phyloP scores from a whole-genome alignment of 352 stramenopile genomes.

The Hyaloperonospora arabidopsidis region DNA sequence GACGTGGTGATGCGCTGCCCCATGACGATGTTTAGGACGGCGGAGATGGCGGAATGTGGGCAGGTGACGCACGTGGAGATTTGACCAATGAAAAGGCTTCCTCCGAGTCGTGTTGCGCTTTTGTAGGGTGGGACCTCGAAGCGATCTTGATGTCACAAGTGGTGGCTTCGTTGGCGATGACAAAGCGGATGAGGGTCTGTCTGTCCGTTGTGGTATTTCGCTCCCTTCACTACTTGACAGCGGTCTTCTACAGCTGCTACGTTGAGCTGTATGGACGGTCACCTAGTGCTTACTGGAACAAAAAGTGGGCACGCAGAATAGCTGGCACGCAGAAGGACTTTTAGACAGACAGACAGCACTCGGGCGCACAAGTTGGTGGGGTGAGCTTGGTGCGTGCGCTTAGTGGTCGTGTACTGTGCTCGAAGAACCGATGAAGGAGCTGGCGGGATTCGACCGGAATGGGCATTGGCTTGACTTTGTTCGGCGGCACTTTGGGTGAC shows the following conservation, averaged over 20 bases:
- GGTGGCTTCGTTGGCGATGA: slow-evolving; percentile 54
- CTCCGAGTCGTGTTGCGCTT: background rate
- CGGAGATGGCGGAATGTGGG: background rate
- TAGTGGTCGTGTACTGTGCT: slow-evolving; percentile 65
- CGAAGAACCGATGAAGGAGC: slow-evolving; percentile 48
- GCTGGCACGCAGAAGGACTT: too few species aligned
- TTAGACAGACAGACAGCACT: too few species aligned
- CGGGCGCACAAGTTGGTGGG: too few species aligned
- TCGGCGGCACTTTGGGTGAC: slow-evolving; percentile 41
- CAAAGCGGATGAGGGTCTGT: too few species aligned
- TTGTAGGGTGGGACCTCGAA: background rate
- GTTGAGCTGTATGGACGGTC: too few species aligned
- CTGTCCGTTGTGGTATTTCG: too few species aligned
- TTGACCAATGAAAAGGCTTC: background rate
- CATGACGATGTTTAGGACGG: slow-evolving; percentile 12
- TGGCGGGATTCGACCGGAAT: slow-evolving; percentile 29
- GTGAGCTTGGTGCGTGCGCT: slow-evolving; percentile 50
- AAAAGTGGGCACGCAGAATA: too few species aligned
- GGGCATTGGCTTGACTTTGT: slow-evolving; percentile 42
- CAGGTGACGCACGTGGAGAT: background rate
- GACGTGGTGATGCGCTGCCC: slow-evolving; percentile 28
- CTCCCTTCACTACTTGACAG: too few species aligned
- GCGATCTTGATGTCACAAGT: background rate
- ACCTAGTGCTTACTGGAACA: too few species aligned
- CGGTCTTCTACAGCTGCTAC: too few species aligned